Conservation (phyloP, 306 rosid species). For the Dalbergia oliveri region DNA sequence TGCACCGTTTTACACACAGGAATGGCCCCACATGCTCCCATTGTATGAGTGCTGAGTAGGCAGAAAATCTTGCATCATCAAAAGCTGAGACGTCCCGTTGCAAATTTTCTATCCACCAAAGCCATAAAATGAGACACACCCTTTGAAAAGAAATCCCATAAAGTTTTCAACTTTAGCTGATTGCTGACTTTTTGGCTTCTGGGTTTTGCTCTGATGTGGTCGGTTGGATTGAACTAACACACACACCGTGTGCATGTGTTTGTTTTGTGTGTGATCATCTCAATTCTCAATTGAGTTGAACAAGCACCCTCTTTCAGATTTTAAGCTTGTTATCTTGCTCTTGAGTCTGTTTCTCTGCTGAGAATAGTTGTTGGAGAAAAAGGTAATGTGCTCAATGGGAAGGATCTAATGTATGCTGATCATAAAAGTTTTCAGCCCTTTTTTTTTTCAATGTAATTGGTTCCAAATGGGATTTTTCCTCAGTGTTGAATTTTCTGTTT, state of each 20-base stretch:
- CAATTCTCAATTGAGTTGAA: neutral
- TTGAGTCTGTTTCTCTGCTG: conserved; percentile 27
- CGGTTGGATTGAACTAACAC: conserved; percentile 47
- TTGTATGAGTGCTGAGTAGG: neutral
- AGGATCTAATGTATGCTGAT: conserved; percentile 29
- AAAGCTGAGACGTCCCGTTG: conserved; percentile 1
- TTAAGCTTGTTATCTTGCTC: conserved; percentile 5
- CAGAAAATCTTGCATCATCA: conserved; percentile 35
- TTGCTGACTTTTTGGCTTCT: conserved; percentile 41
- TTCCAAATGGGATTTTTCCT: conserved; percentile 21
- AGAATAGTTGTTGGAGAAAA: conserved; percentile 26
- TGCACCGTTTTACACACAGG: neutral
- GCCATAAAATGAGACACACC: neutral
- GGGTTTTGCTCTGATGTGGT: conserved; percentile 17
- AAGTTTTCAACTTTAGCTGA: conserved; percentile 44
- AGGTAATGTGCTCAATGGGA: conserved; percentile 42
- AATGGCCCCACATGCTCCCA: conserved; percentile 15
- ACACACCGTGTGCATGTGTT: neutral
- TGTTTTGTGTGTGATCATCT: conserved; percentile 22
- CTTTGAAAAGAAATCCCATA: conserved; percentile 20
- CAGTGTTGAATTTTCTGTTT: conserved; percentile 23
- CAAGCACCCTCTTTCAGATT: neutral
- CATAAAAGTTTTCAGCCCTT: neutral
- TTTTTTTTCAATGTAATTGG: neutral
- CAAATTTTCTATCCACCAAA: neutral